phyloP scores from a whole-genome alignment of 2,329 filamentous ascomycete species.

The Phialophora tarda region DNA sequence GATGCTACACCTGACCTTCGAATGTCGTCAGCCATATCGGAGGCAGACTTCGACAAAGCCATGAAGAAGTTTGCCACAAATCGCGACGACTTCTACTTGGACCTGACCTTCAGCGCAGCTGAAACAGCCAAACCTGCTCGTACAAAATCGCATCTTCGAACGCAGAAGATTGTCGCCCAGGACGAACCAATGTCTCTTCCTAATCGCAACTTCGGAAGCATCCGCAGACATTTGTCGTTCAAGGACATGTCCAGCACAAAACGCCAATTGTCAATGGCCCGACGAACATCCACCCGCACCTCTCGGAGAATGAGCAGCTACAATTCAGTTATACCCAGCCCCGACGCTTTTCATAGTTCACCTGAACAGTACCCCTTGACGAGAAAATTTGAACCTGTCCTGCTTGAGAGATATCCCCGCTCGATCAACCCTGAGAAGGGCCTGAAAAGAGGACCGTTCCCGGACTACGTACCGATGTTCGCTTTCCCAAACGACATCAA shows the following conservation, averaged over 20 bases:
- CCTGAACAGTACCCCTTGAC: constrained; percentile 96
- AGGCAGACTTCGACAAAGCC: constrained; percentile 93
- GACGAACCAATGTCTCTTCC: constrained; percentile 62
- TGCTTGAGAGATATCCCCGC: constrained; percentile 91
- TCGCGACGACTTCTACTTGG: constrained; percentile 89
- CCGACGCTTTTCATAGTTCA: constrained; percentile 85
- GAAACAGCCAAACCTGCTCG: constrained; percentile 55
- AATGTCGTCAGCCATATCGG: constrained; percentile 57
- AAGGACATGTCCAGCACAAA: constrained; percentile 94
- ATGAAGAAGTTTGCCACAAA: constrained; percentile 95
- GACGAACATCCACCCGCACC: constrained; percentile 77
- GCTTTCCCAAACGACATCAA: constrained; percentile 98
- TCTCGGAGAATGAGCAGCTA: constrained; percentile 93
- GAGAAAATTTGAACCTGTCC: constrained; percentile 91
- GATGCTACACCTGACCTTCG: constrained; percentile 41
- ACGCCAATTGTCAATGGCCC: constrained; percentile 76
- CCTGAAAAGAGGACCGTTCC: constrained; percentile 81
- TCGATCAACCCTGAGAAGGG: constrained; percentile 80
- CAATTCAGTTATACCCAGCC: constrained; percentile 94
- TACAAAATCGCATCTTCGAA: constrained; percentile 59
- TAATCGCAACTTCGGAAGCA: constrained; percentile 75
- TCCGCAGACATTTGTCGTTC: constrained; percentile 89
- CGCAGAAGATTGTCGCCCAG: constrained; percentile 80
- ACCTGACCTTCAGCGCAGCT: constrained; percentile 85
- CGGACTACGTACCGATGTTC: constrained; percentile 99